Conservation (phyloP, 768 basidiomycete genomes). For the Lentinula edodes region DNA sequence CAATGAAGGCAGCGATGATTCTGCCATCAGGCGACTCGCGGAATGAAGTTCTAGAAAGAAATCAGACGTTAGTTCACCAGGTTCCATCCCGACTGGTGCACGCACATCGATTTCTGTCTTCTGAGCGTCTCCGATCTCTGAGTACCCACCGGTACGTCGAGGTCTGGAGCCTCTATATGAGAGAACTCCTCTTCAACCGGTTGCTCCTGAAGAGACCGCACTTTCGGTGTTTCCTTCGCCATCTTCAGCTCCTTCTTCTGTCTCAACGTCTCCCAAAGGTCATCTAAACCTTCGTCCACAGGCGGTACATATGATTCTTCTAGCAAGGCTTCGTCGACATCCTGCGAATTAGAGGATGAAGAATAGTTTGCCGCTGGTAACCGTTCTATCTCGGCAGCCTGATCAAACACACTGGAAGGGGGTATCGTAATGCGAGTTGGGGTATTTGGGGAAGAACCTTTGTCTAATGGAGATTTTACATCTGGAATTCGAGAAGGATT, state of each 20-base stretch:
- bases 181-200: conserved; percentile 25
- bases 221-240: conserved; percentile 64
- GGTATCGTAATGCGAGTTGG: conserved; percentile 12
- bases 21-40: conserved; percentile 68
- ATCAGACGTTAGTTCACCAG: conserved; percentile 11
- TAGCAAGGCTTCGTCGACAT: conserved; percentile 28
- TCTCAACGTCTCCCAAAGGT: conserved; percentile 63
- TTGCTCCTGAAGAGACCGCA: conserved; percentile 56
- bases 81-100: conserved; percentile 8
- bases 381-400: background rate
- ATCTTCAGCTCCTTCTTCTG: conserved; percentile 61
- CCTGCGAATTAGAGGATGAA: conserved; percentile 14
- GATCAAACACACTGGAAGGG: conserved; percentile 5
- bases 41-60: conserved; percentile 49
- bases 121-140: conserved; percentile 28
- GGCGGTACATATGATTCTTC: conserved; percentile 37
- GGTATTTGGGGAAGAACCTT: conserved; percentile 4
- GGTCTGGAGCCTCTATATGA: conserved; percentile 24
- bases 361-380: conserved; percentile 15
- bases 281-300: conserved; percentile 41
- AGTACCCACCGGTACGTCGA: conserved; percentile 34
- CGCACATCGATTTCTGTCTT: conserved; percentile 64
- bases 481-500: conserved; percentile 7
- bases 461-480: conserved; percentile 2
- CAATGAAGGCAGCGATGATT: conserved; percentile 66